A percentile compares a stretch with the other conserved stretches of the same genome.
Evolutionary conservation across 495 filamentous ascomycete genomes (phyloP).

Genomic region (Staphylotrichum longicolle): DNA sequence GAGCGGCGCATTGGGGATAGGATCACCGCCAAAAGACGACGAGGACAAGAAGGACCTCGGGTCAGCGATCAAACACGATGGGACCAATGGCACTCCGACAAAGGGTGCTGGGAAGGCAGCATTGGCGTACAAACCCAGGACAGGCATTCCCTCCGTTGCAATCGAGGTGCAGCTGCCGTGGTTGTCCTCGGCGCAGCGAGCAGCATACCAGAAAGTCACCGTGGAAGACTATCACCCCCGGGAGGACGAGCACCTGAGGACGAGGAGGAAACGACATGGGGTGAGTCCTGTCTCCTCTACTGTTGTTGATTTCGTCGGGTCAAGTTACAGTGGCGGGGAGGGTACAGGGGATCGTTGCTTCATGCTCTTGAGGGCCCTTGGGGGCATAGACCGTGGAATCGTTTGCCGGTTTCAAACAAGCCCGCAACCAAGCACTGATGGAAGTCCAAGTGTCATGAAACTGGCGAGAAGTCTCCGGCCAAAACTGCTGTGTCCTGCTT

Average conservation of each 20-base stretch:
- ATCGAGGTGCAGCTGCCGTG: constrained; percentile 31
- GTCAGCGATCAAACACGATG: not conserved
- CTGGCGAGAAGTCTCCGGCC: not conserved
- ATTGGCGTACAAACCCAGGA: not conserved
- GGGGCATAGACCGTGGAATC: no score
- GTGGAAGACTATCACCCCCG: constrained; percentile 19
- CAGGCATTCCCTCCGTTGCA: constrained; percentile 10
- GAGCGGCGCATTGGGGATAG: not conserved
- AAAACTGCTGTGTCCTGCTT: not conserved
- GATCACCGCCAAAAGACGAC: not conserved
- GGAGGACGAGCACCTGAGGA: constrained; percentile 4
- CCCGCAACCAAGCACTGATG: not conserved
- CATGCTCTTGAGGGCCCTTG: no score
- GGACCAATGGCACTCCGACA: not conserved
- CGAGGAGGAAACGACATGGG: constrained; percentile 17
- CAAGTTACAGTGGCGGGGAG: not conserved
- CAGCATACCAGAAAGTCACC: constrained; percentile 19
- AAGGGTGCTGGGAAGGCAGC: no score
- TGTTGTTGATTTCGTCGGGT: not conserved
- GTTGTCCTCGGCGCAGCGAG: constrained; percentile 19
- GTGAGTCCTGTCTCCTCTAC: constrained; percentile 21
- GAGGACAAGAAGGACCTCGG: not conserved
- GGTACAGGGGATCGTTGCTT: no score
- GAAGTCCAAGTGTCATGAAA: not conserved
- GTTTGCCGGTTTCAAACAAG: not conserved